Conservation (phyloP, 129 eudicot species). For the Arctium lappa region DNA sequence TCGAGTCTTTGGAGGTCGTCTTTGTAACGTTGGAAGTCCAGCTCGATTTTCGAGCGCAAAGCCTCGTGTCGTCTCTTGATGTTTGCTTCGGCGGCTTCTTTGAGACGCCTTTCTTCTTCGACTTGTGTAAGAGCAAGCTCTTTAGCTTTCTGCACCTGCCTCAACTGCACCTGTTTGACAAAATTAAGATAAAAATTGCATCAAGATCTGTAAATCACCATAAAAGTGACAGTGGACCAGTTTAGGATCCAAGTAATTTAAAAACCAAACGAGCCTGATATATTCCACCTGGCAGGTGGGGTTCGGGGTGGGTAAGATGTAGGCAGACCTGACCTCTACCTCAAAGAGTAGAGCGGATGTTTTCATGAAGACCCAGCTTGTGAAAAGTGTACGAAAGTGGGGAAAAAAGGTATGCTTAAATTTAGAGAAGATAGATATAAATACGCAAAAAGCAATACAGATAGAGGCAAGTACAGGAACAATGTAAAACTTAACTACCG, state of each 20-base stretch:
- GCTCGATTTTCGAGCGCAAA: constrained; percentile 53
- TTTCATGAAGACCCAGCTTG: too few relatives aligned
- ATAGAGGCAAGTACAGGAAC: too few relatives aligned
- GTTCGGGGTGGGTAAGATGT: too few relatives aligned
- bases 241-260: neutral
- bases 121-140: constrained; percentile 46
- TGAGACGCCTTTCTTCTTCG: constrained; percentile 58
- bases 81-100: constrained; percentile 51
- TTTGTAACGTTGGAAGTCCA: constrained; percentile 74
- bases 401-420: too few relatives aligned
- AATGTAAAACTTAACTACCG: too few relatives aligned
- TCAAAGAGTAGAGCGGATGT: too few relatives aligned
- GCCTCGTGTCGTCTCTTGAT: constrained; percentile 59
- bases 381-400: too few relatives aligned
- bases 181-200: neutral
- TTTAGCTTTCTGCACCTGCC: constrained; percentile 62
- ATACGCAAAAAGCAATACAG: too few relatives aligned
- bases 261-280: too few relatives aligned
- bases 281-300: too few relatives aligned
- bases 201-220: neutral
- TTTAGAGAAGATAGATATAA: too few relatives aligned
- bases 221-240: neutral
- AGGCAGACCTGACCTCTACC: too few relatives aligned
- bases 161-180: constrained; percentile 55
- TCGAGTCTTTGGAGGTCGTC: constrained; percentile 79